phyloP scores from a whole-genome alignment of 805 yeast genomes.

The Metschnikowia baotianmanensis region DNA sequence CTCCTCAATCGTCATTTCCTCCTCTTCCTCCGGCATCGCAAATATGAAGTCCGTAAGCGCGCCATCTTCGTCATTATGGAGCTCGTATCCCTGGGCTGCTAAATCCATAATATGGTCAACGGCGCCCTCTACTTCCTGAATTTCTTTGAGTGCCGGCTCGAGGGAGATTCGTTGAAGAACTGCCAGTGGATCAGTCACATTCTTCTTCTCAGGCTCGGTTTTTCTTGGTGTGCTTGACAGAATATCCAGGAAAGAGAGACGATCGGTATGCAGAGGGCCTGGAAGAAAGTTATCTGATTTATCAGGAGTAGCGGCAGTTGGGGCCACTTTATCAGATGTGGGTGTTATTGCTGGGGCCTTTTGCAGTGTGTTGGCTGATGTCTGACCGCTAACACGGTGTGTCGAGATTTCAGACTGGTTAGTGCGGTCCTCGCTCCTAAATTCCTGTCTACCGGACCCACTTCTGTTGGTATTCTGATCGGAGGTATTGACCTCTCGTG shows the following conservation, averaged over 20 bases:
- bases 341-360: too few relatives aligned
- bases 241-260: constrained; percentile 10
- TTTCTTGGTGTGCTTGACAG: constrained; percentile 16
- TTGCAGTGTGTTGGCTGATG: too few relatives aligned
- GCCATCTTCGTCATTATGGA: constrained; percentile 66
- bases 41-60: constrained; percentile 60
- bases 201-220: not conserved
- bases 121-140: constrained; percentile 31
- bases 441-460: too few relatives aligned
- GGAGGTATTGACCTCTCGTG: too few relatives aligned
- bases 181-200: too few relatives aligned
- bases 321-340: too few relatives aligned
- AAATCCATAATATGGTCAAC: constrained; percentile 33
- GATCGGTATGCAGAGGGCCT: not conserved
- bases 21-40: constrained; percentile 67
- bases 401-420: too few relatives aligned
- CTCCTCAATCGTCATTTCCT: constrained; percentile 64
- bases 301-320: too few relatives aligned
- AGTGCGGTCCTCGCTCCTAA: too few relatives aligned
- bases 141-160: constrained; percentile 8
- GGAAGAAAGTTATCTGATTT: too few relatives aligned
- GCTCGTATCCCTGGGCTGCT: constrained; percentile 36
- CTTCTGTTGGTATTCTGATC: too few relatives aligned
- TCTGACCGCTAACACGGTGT: too few relatives aligned
- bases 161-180: constrained; percentile 1